phyloP scores from a whole-genome alignment of 345 rosid genomes.

The Eucalyptus marginata region DNA sequence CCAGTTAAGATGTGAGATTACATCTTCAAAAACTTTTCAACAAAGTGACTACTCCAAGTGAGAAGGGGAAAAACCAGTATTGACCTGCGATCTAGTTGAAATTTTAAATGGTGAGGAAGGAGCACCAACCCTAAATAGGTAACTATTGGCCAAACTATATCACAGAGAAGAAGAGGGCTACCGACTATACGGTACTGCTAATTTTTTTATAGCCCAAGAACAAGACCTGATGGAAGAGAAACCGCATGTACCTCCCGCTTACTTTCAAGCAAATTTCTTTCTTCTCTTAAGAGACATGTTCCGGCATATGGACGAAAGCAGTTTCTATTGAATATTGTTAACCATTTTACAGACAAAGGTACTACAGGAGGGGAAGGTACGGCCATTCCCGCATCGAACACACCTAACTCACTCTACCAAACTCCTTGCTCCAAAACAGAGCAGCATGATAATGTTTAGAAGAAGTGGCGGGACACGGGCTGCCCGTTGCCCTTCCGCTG shows the following conservation, averaged over 20 bases:
- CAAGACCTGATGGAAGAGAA: not conserved
- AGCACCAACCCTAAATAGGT: not conserved
- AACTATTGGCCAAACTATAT: not conserved
- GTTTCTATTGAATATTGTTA: not conserved
- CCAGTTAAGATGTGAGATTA: not conserved
- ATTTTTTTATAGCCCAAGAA: not conserved
- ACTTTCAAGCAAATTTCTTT: not conserved
- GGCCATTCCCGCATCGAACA: not conserved
- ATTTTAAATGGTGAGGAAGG: not conserved
- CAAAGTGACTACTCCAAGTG: not conserved
- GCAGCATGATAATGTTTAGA: not conserved
- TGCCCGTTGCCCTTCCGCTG: not conserved
- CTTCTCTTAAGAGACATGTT: not conserved
- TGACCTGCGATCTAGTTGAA: not conserved
- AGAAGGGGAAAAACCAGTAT: not conserved
- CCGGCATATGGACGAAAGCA: not conserved
- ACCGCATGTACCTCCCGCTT: not conserved
- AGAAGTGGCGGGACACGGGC: not conserved
- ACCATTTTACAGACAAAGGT: not conserved
- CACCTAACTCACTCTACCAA: not conserved
- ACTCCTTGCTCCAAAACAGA: not conserved
- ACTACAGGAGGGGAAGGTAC: not conserved
- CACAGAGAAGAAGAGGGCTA: not conserved
- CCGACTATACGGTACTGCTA: not conserved
- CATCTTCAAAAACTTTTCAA: not conserved